phyloP scores from a whole-genome alignment of 2,329 filamentous ascomycete species.

The Xylariomycetidae sp. region DNA sequence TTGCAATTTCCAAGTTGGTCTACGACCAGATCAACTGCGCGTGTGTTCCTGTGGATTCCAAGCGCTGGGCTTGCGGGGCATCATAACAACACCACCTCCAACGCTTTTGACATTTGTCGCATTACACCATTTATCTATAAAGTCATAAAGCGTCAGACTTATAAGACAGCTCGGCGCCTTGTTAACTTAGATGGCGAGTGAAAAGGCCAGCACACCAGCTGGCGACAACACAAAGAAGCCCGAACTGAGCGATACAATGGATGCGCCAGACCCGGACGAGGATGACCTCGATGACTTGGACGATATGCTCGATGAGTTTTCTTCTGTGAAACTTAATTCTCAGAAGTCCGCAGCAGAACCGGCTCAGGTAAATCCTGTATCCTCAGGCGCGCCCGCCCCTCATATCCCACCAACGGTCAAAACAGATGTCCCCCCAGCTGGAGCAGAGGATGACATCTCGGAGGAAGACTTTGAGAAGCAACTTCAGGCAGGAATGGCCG shows the following conservation, averaged over 20 bases:
- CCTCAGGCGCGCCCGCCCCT: constrained; percentile 10
- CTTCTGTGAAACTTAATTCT: constrained; percentile 54
- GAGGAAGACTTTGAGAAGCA: constrained; percentile 80
- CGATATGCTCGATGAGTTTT: constrained; percentile 92
- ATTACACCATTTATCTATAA: too few relatives aligned
- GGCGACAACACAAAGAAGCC: too few relatives aligned
- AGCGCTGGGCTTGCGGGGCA: too few relatives aligned
- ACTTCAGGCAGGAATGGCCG: constrained; percentile 86
- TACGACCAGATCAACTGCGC: too few relatives aligned
- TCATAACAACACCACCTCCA: too few relatives aligned
- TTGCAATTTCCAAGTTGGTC: too few relatives aligned
- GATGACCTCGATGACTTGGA: constrained; percentile 91
- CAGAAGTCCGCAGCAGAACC: constrained; percentile 31
- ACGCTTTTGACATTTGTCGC: too few relatives aligned
- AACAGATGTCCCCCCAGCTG: constrained; percentile 20
- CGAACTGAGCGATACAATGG: constrained; percentile 34
- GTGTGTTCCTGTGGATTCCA: too few relatives aligned
- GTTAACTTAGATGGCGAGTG: too few relatives aligned
- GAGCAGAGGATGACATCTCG: constrained; percentile 44
- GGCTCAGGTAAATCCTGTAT: constrained; percentile 12
- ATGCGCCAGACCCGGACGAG: constrained; percentile 84
- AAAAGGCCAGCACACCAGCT: too few relatives aligned
- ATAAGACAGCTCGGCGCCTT: too few relatives aligned
- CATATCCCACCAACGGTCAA: constrained; percentile 10
- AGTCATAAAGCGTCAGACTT: too few relatives aligned